Conservation (phyloP, 192 early-diverging fungal species). For the Linnemannia zychae region DNA sequence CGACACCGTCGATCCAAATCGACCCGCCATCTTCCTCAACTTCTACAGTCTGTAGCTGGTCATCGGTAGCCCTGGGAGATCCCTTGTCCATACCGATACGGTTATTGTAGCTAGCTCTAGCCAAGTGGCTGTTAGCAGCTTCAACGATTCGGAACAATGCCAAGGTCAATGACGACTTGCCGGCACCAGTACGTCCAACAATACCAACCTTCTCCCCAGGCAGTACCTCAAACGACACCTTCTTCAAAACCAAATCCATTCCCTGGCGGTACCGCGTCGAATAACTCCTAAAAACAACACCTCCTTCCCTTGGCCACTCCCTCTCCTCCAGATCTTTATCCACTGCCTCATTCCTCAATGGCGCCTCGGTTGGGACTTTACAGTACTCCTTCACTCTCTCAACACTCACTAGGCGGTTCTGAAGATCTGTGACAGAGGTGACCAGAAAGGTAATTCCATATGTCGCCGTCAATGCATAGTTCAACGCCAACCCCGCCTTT, state of each 20-base stretch:
- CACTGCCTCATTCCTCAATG: conserved; percentile 63
- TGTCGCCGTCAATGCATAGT: conserved; percentile 81
- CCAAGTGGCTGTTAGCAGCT: conserved; percentile 54
- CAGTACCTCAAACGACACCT: conserved; percentile 59
- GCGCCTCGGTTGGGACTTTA: conserved; percentile 83
- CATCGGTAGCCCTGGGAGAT: neutral
- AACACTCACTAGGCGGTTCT: conserved; percentile 83
- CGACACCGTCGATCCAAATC: conserved; percentile 69
- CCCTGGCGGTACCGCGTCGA: conserved; percentile 68
- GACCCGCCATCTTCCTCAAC: conserved; percentile 31
- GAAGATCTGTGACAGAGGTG: conserved; percentile 75
- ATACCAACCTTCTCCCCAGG: conserved; percentile 73
- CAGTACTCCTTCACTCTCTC: conserved; percentile 86
- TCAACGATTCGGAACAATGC: conserved; percentile 80
- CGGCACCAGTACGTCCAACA: conserved; percentile 72
- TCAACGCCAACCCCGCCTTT: conserved; percentile 80
- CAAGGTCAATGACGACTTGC: conserved; percentile 74
- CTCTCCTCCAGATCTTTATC: neutral
- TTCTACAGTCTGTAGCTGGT: neutral
- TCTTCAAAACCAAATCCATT: conserved; percentile 54
- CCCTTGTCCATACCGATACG: neutral
- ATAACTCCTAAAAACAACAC: conserved; percentile 64
- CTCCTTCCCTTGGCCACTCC: conserved; percentile 67
- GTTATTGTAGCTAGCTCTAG: conserved; percentile 15
- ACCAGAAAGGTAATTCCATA: conserved; percentile 79